phyloP scores from a whole-genome alignment of 495 filamentous ascomycete genomes.

The Paragyromitra xinjiangensis region DNA sequence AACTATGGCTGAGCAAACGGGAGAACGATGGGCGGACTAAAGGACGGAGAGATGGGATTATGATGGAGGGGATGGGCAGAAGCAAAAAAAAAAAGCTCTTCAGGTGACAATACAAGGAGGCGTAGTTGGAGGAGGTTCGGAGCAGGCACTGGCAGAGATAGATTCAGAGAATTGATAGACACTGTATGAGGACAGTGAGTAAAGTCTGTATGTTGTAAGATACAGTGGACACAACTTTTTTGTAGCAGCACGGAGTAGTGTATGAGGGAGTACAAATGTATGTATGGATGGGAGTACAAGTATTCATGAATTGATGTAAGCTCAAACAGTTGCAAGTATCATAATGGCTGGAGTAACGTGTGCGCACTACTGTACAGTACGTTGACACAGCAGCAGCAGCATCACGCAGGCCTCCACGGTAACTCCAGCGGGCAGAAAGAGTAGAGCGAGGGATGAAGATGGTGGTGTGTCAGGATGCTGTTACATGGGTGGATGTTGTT shows the following conservation, averaged over 20 bases:
- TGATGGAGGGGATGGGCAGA: slow-evolving; percentile 30
- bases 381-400: slow-evolving; percentile 36
- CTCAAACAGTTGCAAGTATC: slow-evolving; percentile 4
- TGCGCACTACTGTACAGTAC: slow-evolving; percentile 11
- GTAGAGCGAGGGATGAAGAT: slow-evolving; percentile 18
- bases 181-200: slow-evolving; percentile 19
- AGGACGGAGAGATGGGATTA: slow-evolving; percentile 26
- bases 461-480: slow-evolving; percentile 42
- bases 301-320: slow-evolving; percentile 15
- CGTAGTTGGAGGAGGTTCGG: slow-evolving; percentile 26
- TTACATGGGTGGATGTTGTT: slow-evolving; percentile 40
- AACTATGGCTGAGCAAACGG: slow-evolving; percentile 36
- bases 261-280: slow-evolving; percentile 12
- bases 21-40: slow-evolving; percentile 21
- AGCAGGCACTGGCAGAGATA: slow-evolving; percentile 10
- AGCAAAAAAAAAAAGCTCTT: slow-evolving; percentile 24
- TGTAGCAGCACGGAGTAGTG: slow-evolving; percentile 24
- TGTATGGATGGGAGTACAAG: slow-evolving; percentile 31
- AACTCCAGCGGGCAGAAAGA: slow-evolving; percentile 18
- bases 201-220: slow-evolving; percentile 13
- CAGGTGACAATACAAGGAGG: slow-evolving; percentile 22
- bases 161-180: slow-evolving; percentile 13
- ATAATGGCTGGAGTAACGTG: slow-evolving; percentile 34
- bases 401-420: slow-evolving; percentile 23
- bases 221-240: slow-evolving; percentile 24